These are phyloP conservation scores for Talaromyces islandicus DNA, from an alignment of 2,329 filamentous ascomycete species.

Conservation along the genomic window DNA sequence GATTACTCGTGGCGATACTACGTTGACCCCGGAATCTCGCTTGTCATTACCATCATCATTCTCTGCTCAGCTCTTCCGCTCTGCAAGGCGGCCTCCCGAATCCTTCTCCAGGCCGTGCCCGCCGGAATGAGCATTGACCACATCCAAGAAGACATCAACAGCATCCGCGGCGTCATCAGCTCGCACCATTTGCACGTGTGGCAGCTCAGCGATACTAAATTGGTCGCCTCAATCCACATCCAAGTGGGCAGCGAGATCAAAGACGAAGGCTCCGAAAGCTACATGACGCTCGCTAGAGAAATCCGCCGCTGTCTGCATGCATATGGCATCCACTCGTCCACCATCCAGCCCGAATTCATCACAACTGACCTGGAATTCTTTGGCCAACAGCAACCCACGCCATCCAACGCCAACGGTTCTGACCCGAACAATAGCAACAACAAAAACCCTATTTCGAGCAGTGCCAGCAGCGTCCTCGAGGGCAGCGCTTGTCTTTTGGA, in stretches of 20 bases:
- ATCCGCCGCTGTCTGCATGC: slow-evolving; percentile 85
- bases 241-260: slow-evolving; percentile 87
- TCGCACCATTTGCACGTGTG: slow-evolving; percentile 97
- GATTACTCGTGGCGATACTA: slow-evolving; percentile 77
- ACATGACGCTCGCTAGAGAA: slow-evolving; percentile 82
- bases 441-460: slow-evolving; percentile 19
- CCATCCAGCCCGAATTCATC: slow-evolving; percentile 84
- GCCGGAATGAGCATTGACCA: slow-evolving; percentile 82
- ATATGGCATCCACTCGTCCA: slow-evolving; percentile 94
- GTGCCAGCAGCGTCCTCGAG: slow-evolving; percentile 30
- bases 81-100: slow-evolving; percentile 56
- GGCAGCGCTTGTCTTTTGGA: slow-evolving; percentile 41
- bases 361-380: slow-evolving; percentile 28
- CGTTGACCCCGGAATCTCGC: slow-evolving; percentile 83
- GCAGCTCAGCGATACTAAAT: slow-evolving; percentile 92
- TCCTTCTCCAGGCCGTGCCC: slow-evolving; percentile 89
- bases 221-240: slow-evolving; percentile 88
- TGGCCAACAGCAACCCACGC: slow-evolving; percentile 16
- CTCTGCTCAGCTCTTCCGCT: slow-evolving; percentile 47
- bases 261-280: slow-evolving; percentile 67
- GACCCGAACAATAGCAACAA: not conserved
- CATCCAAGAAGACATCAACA: slow-evolving; percentile 84
- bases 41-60: slow-evolving; percentile 81
- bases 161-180: slow-evolving; percentile 75
- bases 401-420: slow-evolving; percentile 11